Conservation (phyloP, 2,329 filamentous ascomycete genomes). For the Eutypella sp. region DNA sequence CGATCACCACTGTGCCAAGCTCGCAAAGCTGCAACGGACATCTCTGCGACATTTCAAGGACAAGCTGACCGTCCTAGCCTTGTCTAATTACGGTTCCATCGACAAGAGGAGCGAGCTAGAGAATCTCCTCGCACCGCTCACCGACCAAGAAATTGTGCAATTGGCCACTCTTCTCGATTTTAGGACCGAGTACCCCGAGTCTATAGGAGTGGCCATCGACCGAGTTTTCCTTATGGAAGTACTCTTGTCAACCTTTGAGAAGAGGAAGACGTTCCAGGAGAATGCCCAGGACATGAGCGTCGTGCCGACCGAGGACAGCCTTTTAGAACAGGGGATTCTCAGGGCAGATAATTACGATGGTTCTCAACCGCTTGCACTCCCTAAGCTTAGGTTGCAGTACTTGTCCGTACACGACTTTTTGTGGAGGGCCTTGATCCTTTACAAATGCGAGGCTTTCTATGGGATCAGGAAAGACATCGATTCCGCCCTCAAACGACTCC, state of each 20-base stretch:
- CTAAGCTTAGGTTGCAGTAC: conserved; percentile 94
- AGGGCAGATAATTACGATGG: conserved; percentile 86
- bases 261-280: conserved; percentile 78
- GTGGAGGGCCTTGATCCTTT: conserved; percentile 89
- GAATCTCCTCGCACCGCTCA: conserved; percentile 65
- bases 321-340: conserved; percentile 76
- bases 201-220: conserved; percentile 57
- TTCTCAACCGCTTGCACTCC: conserved; percentile 79
- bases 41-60: conserved; percentile 79
- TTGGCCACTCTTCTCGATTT: conserved; percentile 71
- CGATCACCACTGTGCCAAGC: conserved; percentile 68
- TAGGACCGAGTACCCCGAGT: conserved; percentile 74
- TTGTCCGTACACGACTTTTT: conserved; percentile 91
- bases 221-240: conserved; percentile 65
- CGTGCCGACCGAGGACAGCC: conserved; percentile 74
- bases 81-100: conserved; percentile 89
- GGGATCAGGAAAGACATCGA: conserved; percentile 90
- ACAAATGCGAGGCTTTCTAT: conserved; percentile 88
- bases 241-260: conserved; percentile 70
- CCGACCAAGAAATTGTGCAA: conserved; percentile 67
- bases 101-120: conserved; percentile 75
- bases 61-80: conserved; percentile 82
- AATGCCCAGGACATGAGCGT: conserved; percentile 63
- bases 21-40: conserved; percentile 75
- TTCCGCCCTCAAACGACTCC: conserved; percentile 70